Percentiles rank a stretch among this genome's conserved stretches.
Conservation (phyloP, 495 filamentous ascomycete species). For the Trichoderma erinaceum region DNA sequence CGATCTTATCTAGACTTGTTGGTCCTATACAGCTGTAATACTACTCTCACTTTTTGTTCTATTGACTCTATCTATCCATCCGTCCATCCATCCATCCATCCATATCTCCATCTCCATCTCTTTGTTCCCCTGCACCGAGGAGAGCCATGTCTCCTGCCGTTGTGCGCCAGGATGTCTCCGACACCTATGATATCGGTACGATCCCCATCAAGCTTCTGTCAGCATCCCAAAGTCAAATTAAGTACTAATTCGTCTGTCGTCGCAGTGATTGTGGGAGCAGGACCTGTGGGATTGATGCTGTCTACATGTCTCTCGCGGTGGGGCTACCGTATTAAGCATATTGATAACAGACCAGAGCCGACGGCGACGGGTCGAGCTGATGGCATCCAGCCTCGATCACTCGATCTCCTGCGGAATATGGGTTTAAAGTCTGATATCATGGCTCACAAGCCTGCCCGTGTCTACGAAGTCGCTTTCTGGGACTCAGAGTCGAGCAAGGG, state of each 20-base stretch:
- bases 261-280: conserved; percentile 76
- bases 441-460: conserved; percentile 63
- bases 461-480: conserved; percentile 78
- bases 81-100: too few relatives aligned
- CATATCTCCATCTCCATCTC: background rate
- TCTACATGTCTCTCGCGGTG: conserved; percentile 73
- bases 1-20: too few relatives aligned
- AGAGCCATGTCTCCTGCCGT: conserved; percentile 1
- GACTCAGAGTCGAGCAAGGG: conserved; percentile 49
- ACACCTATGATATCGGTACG: conserved; percentile 10
- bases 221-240: background rate
- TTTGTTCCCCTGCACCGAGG: background rate
- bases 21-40: too few relatives aligned
- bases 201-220: background rate
- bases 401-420: conserved; percentile 71
- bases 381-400: conserved; percentile 73
- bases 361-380: conserved; percentile 71
- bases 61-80: too few relatives aligned
- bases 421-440: conserved; percentile 67
- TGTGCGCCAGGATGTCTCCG: background rate
- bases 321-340: conserved; percentile 62
- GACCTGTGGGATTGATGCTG: conserved; percentile 79
- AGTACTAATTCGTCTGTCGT: background rate
- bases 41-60: too few relatives aligned
- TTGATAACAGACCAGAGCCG: conserved; percentile 63